These are phyloP conservation scores for Aspergillus sp. DNA, from an alignment of 2,329 filamentous ascomycete species.

Conservation along the genomic window DNA sequence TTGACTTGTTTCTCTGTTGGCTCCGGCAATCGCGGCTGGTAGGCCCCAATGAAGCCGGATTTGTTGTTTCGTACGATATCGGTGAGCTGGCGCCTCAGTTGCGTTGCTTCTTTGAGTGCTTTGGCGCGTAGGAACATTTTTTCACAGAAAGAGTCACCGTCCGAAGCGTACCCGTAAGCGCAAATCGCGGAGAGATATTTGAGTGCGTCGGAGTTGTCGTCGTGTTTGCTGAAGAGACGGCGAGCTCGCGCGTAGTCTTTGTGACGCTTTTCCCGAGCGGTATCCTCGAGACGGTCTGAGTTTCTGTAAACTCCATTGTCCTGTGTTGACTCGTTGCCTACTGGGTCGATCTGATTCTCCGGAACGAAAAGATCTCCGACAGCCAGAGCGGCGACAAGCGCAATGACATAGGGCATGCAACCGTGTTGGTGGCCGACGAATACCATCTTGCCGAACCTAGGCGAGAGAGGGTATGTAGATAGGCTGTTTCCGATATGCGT, in stretches of 20 bases:
- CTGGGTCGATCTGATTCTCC: slow-evolving; percentile 72
- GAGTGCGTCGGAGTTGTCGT: slow-evolving; percentile 81
- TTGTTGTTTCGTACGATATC: slow-evolving; percentile 76
- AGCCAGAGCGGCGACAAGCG: slow-evolving; percentile 82
- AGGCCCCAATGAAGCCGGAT: slow-evolving; percentile 45
- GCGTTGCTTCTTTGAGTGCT: slow-evolving; percentile 79
- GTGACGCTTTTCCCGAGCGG: slow-evolving; percentile 64
- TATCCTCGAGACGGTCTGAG: slow-evolving; percentile 70
- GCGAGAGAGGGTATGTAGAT: slow-evolving; percentile 84
- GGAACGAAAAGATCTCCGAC: slow-evolving; percentile 85
- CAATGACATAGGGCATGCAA: slow-evolving; percentile 81
- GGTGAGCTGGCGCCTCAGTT: slow-evolving; percentile 79
- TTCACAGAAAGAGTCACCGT: slow-evolving; percentile 71
- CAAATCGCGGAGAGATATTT: slow-evolving; percentile 87
- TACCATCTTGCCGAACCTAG: slow-evolving; percentile 89
- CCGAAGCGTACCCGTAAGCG: slow-evolving; percentile 73
- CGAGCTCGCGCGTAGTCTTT: slow-evolving; percentile 71
- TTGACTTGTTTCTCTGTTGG: slow-evolving; percentile 68
- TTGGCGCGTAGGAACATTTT: slow-evolving; percentile 85
- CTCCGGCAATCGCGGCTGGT: slow-evolving; percentile 54
- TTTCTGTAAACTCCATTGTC: slow-evolving; percentile 53
- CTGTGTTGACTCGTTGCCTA: slow-evolving; percentile 41
- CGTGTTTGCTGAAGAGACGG: slow-evolving; percentile 74
- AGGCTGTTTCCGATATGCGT: slow-evolving; percentile 79
- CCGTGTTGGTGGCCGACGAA: slow-evolving; percentile 79